These are phyloP conservation scores for Rhododendron vialii DNA, from an alignment of 148 eudicot species.

Conservation along the genomic window DNA sequence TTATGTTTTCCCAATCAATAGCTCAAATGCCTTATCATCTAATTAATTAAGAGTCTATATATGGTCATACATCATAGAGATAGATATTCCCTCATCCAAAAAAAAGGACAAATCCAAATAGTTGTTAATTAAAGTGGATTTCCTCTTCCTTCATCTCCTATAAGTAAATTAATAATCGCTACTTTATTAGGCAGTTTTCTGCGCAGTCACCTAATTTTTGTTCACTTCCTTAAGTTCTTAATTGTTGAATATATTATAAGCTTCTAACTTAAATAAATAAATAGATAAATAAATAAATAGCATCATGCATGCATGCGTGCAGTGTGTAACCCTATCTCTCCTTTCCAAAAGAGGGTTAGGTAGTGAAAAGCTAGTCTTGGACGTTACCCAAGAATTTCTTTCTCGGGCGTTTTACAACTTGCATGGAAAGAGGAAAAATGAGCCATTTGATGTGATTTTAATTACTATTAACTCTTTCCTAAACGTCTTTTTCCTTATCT, in stretches of 20 bases:
- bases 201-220: not conserved
- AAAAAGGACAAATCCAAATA: not conserved
- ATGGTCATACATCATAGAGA: not conserved
- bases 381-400: not conserved
- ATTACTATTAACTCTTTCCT: not conserved
- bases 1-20: not conserved
- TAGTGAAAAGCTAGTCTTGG: conserved; percentile 10
- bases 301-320: conserved; percentile 5
- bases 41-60: not conserved
- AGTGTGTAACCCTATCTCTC: not conserved
- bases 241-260: not conserved
- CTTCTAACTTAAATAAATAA: not conserved
- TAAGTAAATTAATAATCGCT: not conserved
- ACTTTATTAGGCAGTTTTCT: not conserved
- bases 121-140: not conserved
- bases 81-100: not conserved
- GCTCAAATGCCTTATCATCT: no score
- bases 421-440: not conserved
- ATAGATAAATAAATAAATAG: not conserved
- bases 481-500: not conserved
- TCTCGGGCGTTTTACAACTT: not conserved
- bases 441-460: not conserved
- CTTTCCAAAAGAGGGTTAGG: not conserved
- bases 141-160: not conserved
- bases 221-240: not conserved